Base-by-base conservation (phyloP, 208 protist genomes). In the Wallacemonas sp. region DNA sequence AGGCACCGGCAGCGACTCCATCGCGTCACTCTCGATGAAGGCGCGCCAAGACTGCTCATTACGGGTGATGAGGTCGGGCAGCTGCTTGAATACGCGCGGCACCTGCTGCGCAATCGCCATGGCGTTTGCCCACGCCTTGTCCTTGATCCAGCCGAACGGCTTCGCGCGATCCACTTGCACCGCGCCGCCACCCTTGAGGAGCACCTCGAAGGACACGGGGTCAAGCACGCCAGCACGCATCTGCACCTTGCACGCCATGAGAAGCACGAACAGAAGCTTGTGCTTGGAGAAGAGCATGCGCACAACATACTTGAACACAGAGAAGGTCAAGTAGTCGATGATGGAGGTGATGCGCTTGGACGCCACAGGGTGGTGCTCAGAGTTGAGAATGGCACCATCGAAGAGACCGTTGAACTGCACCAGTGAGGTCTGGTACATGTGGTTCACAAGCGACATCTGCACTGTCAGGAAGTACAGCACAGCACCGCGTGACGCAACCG, bases 401-500 rank as follows among this genome's bases (percentile, higher is more conserved):
- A 99, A 99, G 57, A 98, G 87, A 44, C 78, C 79, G 62, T 99
- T 89, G 88, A 99, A 99, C 81, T 99, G 97, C 19, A 85, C 72
- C 38, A 99, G 92, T 29, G 98, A 99, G 26, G 95, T 99, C 78
- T 99, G 96, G 81, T 99, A 99, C 98, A 99, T 99, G 73, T 91
- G 66, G 76, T 91, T 98, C 21, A 99, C 97, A 15, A 97, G 63
- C 3, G 90, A 90, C 95, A 99, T 98, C 68, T 99, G 98, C 45
- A 98, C 95, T 12, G 99, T 95, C n/a, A 99, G 72, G 87, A 99
- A 99, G 79, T 99, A 99, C 17, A 99, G 75, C 36, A 99, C 93
- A 21, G 97, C 97, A 67, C 98, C 98, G 57, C 98, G 97, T 38
- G 85, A 93, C 9, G 98, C 98, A 3, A 99, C 96, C 1, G 96